Base-by-base conservation (phyloP, 768 basidiomycete species). In the Rhizopogon rudus region DNA sequence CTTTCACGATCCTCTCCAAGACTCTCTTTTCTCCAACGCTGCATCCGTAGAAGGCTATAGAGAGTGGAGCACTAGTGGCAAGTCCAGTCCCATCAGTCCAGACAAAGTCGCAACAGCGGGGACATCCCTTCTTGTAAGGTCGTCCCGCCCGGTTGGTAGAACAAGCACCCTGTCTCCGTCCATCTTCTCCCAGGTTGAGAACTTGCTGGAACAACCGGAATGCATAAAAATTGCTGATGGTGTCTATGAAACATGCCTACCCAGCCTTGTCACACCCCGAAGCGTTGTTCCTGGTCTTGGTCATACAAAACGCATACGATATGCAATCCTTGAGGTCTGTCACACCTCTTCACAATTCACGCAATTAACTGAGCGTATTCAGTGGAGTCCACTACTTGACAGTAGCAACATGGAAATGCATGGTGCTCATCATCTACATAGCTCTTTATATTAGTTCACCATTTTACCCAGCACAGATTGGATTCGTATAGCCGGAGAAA, bases 311-410 rank as follows among this genome's bases (percentile, higher is more conserved):
- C 80, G 91, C 2, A 90, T 95, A 54, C 81, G 91, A 35, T 94
- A 91, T 67, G 88, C 83, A n/a, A 80, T 94, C 46, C 70, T 91
- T 8, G 91, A 93, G 81, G 92, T 90, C 59, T 45, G 67, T 64
- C 17, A 20, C 14, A 6, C 31, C 1, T 14, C 13, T 20, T 35
- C 46, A 14, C 14, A 6, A 20, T 31, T 20, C 31, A 13, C 12
- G 6, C 31, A 13, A 25, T 22, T 31, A 52, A 6, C 31, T 48
- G 8, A 35, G 31, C 0, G 33, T 33, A 48, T 20, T 14, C 58
- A 95, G 89, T 95, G 94, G 89, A 79, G 87, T 65, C 88, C 90
- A 1, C 72, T 97, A 13, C 71, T 96, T 49, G 94, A 95, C 61
- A 93, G 91, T 64, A 93, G 90, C 65, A 93, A 94, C 62, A 85